These are phyloP conservation scores for Neurospora hispaniola DNA, from an alignment of 495 filamentous ascomycete genomes.

Conservation along the genomic window DNA sequence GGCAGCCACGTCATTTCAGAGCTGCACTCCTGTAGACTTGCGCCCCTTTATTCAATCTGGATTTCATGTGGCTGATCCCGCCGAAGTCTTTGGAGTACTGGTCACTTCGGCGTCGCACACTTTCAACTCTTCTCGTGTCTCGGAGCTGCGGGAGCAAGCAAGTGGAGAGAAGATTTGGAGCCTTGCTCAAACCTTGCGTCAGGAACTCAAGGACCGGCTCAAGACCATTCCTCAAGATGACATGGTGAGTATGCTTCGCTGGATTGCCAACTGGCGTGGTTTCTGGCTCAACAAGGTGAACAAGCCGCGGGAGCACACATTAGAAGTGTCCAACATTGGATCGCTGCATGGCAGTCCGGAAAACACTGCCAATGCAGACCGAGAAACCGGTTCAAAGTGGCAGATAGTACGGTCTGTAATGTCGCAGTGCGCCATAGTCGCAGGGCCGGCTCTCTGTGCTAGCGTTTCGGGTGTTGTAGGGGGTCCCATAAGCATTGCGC, in stretches of 20 bases:
- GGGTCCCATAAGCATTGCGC: slow-evolving; percentile 15
- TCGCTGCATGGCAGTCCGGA: slow-evolving; percentile 8
- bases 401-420: slow-evolving; percentile 21
- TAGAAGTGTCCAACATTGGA: slow-evolving; percentile 27
- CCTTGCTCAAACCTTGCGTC: slow-evolving; percentile 14
- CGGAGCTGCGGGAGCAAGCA: slow-evolving; percentile 6
- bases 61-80: not conserved
- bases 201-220: slow-evolving; percentile 9
- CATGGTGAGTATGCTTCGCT: slow-evolving; percentile 20
- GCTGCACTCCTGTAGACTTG: slow-evolving; percentile 22
- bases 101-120: slow-evolving; percentile 16
- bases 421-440: slow-evolving; percentile 23
- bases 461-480: slow-evolving; percentile 20
- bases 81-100: slow-evolving; percentile 17
- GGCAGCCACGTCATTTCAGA: slow-evolving; percentile 15
- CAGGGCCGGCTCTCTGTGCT: slow-evolving; percentile 18
- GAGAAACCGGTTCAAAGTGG: slow-evolving; percentile 10
- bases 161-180: slow-evolving; percentile 18
- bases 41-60: slow-evolving; percentile 13
- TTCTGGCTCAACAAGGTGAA: slow-evolving; percentile 17
- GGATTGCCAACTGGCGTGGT: slow-evolving; percentile 20
- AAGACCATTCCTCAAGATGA: slow-evolving; percentile 20
- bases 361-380: not conserved
- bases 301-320: slow-evolving; percentile 17
- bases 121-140: slow-evolving; percentile 10